Evolutionary conservation across 345 rosid species (phyloP), one percentile per base, ranked within the genome.

Genomic region (Pistacia atlantica): DNA sequence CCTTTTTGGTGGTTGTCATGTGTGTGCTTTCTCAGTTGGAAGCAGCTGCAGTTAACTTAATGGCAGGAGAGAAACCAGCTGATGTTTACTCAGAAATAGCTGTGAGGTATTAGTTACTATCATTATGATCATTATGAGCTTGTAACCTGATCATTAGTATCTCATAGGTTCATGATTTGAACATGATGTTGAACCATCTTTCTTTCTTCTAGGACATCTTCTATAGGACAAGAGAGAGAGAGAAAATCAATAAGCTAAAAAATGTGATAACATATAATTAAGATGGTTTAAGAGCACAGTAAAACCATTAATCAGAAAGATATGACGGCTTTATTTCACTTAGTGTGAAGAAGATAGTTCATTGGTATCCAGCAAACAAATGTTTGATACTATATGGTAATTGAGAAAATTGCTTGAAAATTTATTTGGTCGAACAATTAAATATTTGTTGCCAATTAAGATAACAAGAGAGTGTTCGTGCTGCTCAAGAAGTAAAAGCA

Each of bases 61-160:
- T 93, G 31, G 87, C 89, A 31, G 85, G 87, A 74, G 95, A 93
- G 55, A 89, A 91, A 82, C 98, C 97, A 69, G 95, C 98, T 71
- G 99, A 96, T 86, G 97, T 96, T 78, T 96, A 96, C 81, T 86
- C 98, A 49, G 99, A 90, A 86, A 96, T 96, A 80, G 93, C 99
- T 68, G 74, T 67, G 81, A 96, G 99, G 99, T 96, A 92, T 69
- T 42, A 61, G 28, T 67, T 56, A 54, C 11, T 73, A 77, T 65
- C 18, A 31, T 49, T 60, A 68, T 57, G 33, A 77, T 65, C 18
- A 31, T 49, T 60, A 68, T 57, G 33, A 33, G 22, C 54, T 81
- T 45, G 11, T 52, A 48, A 65, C 10, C n/a, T 13, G 6, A n/a
- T 65, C 52, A 33, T 64, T 65, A 2, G 28, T 52, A 49, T 74